phyloP scores from a whole-genome alignment of 2,329 filamentous ascomycete species.

The Penicillium paneum region DNA sequence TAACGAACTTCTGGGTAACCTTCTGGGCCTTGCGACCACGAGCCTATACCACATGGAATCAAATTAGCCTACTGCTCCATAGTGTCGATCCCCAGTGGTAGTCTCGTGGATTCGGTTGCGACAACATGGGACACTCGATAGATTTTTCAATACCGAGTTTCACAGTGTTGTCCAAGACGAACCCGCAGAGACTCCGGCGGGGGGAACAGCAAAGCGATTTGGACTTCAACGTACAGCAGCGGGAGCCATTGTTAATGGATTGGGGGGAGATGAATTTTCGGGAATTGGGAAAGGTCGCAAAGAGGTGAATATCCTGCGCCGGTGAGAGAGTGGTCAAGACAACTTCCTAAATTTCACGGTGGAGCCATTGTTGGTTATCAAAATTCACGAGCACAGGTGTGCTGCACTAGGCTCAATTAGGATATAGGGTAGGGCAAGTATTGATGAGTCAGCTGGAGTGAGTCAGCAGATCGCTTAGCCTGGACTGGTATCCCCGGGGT shows the following conservation, averaged over 20 bases:
- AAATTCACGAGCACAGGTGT: slow-evolving; percentile 24
- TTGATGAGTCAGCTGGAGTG: background rate
- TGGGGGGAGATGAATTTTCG: slow-evolving; percentile 31
- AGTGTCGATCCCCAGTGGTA: slow-evolving; percentile 27
- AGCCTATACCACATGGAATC: slow-evolving; percentile 48
- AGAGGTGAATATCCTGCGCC: slow-evolving; percentile 90
- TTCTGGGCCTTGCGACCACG: slow-evolving; percentile 48
- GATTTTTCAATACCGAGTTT: slow-evolving; percentile 24
- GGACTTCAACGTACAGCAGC: slow-evolving; percentile 70
- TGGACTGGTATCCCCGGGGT: background rate
- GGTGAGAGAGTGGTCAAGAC: slow-evolving; percentile 32
- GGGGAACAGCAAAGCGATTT: slow-evolving; percentile 92
- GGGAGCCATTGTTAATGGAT: slow-evolving; percentile 72
- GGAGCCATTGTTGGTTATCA: slow-evolving; percentile 22
- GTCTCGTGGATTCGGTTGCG: slow-evolving; percentile 4
- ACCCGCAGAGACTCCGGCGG: slow-evolving; percentile 32
- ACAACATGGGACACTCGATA: slow-evolving; percentile 9
- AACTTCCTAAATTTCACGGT: slow-evolving; percentile 27
- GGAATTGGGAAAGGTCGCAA: slow-evolving; percentile 59
- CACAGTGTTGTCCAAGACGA: background rate
- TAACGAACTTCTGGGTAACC: slow-evolving; percentile 73
- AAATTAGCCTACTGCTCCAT: slow-evolving; percentile 93
- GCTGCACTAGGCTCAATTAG: slow-evolving; percentile 25
- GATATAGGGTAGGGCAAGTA: background rate
- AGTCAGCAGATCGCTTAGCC: background rate